Evolutionary conservation across 768 basidiomycete genomes (phyloP), one percentile per base, ranked within the genome.

Genomic region (Phlegmacium glaucopus): DNA sequence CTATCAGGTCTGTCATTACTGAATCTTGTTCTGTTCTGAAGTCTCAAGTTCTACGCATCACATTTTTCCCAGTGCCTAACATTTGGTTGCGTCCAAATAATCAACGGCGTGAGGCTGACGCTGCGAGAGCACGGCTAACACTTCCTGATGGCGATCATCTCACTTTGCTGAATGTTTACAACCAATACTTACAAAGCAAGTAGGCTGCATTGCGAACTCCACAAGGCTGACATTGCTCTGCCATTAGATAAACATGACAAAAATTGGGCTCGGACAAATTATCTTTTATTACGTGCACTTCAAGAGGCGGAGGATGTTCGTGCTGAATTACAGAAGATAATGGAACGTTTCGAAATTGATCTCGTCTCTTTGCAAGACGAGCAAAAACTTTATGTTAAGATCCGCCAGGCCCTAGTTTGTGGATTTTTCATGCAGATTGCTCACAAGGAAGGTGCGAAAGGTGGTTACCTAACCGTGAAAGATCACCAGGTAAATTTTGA

Each of bases 371-470:
- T 80, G 2, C 64, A 63, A 22, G 87, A 93, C 54, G 80, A 87
- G 56, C 76, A 74, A 59, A 88, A 85, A 61, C 78, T 87, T 53
- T 87, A 80, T 64, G 52, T 70, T 44, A 85, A 85, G 55, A 84
- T 98, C 47, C 80, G 92, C 22, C 84, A 85, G 66, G 87, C 87
- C 0, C 74, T 98, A 15, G 87, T 90, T 4, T 88, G 86, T 56
- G 96, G 94, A 1, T 99, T 90, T 77, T 99, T 97, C 71, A 97
- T 96, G 95, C 95, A 97, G 63, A 82, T 92, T 11, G 96, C 94
- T 6, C 93, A 96, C 66, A 90, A 90, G 64, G 93, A 94, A 61
- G 90, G 91, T 3, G 90, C 91, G 62, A 94, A 91, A 66, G 81
- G 85, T 2, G 78, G 76, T 45, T 98, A 99, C 61, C 51, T 86